Percentiles rank a stretch among this genome's conserved stretches.
These are phyloP conservation scores for Cydonia oblonga DNA, from an alignment of 331 rosid species.

Conservation along the genomic window DNA sequence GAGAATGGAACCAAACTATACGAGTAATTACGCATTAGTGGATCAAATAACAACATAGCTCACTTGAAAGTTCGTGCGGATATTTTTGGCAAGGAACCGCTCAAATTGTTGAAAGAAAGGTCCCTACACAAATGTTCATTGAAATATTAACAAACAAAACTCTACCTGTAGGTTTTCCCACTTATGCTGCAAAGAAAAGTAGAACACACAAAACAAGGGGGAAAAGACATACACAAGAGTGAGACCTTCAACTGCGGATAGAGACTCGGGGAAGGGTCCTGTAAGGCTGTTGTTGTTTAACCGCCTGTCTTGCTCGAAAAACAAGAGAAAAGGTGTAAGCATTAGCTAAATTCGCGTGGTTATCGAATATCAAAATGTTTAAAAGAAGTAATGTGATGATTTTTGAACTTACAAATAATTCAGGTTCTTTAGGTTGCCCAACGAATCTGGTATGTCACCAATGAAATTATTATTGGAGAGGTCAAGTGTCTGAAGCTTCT, in stretches of 20 bases:
- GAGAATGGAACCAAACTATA: constrained; percentile 1
- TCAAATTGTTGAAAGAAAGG: constrained; percentile 86
- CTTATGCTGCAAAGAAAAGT: background rate
- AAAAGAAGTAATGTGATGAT: background rate
- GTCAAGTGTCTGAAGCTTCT: constrained; percentile 86
- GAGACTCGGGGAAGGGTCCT: constrained; percentile 77
- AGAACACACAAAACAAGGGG: background rate
- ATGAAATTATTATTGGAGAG: constrained; percentile 66
- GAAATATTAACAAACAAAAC: background rate
- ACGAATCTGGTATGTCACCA: constrained; percentile 73
- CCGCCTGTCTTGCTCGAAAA: constrained; percentile 54
- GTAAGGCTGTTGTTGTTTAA: constrained; percentile 88
- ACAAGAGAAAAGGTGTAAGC: constrained; percentile 15
- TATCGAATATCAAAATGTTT: constrained; percentile 6
- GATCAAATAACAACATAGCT: constrained; percentile 16
- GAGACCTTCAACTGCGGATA: constrained; percentile 51
- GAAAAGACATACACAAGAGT: constrained; percentile 74
- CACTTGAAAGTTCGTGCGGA: constrained; percentile 97
- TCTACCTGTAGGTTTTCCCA: background rate
- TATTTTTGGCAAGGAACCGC: constrained; percentile 77
- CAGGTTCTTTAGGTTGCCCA: constrained; percentile 72
- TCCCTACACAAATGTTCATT: constrained; percentile 50
- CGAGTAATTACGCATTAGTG: background rate
- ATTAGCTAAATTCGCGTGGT: constrained; percentile 8
- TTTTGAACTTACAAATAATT: constrained; percentile 74